phyloP scores from a whole-genome alignment of 1,284 basidiomycete species.

The Erythrobasidium hasegawianum region DNA sequence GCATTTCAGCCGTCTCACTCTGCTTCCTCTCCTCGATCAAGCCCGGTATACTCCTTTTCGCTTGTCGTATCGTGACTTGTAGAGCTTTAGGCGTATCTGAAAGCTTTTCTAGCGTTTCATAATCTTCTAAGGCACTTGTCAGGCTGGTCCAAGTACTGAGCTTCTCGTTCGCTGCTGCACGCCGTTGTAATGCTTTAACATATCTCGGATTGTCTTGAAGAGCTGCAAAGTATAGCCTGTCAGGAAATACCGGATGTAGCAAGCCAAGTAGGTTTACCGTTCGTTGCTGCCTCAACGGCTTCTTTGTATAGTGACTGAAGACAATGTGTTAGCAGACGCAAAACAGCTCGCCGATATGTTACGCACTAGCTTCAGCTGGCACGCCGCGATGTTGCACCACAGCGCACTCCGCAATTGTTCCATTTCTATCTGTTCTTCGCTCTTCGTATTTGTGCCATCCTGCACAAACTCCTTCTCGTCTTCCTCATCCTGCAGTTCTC shows the following conservation, averaged over 20 bases:
- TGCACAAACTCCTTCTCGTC: constrained; percentile 20
- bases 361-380: constrained; percentile 67
- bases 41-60: constrained; percentile 60
- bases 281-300: constrained; percentile 68
- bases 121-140: constrained; percentile 81
- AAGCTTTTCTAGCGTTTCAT: constrained; percentile 63
- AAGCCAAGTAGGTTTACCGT: constrained; percentile 63
- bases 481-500: constrained; percentile 20
- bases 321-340: no score
- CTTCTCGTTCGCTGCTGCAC: constrained; percentile 76
- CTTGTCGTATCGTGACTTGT: constrained; percentile 54
- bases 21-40: constrained; percentile 72
- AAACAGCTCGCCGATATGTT: no score
- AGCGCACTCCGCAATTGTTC: constrained; percentile 59
- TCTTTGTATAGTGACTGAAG: constrained; percentile 67
- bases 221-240: constrained; percentile 58
- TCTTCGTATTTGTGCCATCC: neutral
- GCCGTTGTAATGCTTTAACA: constrained; percentile 79
- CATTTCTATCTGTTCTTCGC: constrained; percentile 41
- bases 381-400: constrained; percentile 76
- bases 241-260: no score
- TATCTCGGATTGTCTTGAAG: constrained; percentile 78
- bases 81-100: constrained; percentile 61
- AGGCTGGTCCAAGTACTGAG: constrained; percentile 78
- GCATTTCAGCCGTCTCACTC: constrained; percentile 84